Percentiles rank a stretch among this genome's conserved stretches.
Conservation (phyloP, 495 filamentous ascomycete species). For the Penicillium taxi region DNA sequence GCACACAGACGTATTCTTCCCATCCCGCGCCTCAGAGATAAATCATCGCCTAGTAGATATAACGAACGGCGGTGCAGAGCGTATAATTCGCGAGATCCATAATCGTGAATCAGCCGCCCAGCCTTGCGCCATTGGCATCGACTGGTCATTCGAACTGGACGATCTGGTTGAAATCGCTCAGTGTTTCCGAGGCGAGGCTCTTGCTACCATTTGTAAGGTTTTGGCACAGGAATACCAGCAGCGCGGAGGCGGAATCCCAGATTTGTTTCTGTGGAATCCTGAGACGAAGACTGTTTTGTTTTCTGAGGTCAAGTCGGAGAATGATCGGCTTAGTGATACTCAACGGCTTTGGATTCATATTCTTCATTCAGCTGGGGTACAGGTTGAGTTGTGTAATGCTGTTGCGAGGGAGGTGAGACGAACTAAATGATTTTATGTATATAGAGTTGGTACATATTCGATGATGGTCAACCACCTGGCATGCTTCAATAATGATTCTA, state of each 20-base stretch:
- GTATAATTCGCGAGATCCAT: conserved; percentile 61
- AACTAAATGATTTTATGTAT: conserved; percentile 3
- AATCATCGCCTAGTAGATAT: conserved; percentile 82
- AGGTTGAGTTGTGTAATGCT: conserved; percentile 83
- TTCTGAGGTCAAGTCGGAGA: conserved; percentile 87
- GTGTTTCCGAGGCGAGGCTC: conserved; percentile 70
- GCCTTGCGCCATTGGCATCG: conserved; percentile 80
- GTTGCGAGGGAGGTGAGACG: conserved; percentile 60
- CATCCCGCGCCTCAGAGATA: conserved; percentile 75
- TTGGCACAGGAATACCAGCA: conserved; percentile 90
- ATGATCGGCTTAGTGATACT: conserved; percentile 92
- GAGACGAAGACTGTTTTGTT: conserved; percentile 63
- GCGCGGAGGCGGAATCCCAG: conserved; percentile 81
- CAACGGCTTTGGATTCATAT: conserved; percentile 97
- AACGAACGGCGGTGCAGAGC: conserved; percentile 60
- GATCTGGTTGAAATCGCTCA: conserved; percentile 74
- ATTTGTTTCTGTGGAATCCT: conserved; percentile 78
- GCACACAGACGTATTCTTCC: conserved; percentile 89
- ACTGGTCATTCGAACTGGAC: conserved; percentile 79
- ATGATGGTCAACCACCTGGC: not conserved
- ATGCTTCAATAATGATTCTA: no score
- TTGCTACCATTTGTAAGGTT: conserved; percentile 82
- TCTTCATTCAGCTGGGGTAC: conserved; percentile 70
- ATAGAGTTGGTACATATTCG: not conserved
- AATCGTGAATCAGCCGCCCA: conserved; percentile 54